phyloP scores from a whole-genome alignment of 108 stramenopile genomes.

The Nannochloropsis oceanica region DNA sequence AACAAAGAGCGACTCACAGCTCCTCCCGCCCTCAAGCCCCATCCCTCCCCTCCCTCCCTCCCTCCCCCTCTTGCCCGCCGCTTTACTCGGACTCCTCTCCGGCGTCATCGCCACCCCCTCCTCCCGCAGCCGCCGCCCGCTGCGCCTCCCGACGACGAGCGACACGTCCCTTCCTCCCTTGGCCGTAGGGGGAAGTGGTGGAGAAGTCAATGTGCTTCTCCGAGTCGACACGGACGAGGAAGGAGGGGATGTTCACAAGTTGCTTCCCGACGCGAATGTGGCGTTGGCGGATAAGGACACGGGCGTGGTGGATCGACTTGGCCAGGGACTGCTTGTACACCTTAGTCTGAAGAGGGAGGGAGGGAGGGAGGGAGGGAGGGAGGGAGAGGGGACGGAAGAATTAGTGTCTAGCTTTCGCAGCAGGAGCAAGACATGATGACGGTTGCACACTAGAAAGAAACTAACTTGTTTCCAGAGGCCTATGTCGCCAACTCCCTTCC shows the following conservation, averaged over 20 bases:
- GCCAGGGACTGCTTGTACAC: slow-evolving; percentile 92
- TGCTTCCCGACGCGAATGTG: slow-evolving; percentile 97
- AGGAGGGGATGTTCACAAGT: slow-evolving; percentile 91
- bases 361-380: neutral
- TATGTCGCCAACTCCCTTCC: too few relatives aligned
- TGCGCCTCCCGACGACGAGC: slow-evolving; percentile 83
- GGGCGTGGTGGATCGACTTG: slow-evolving; percentile 98
- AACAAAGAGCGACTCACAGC: too few relatives aligned
- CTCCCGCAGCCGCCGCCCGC: slow-evolving; percentile 65
- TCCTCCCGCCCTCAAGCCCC: neutral
- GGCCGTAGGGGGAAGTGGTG: slow-evolving; percentile 84
- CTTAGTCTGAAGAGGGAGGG: slow-evolving; percentile 27
- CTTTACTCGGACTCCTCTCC: slow-evolving; percentile 13
- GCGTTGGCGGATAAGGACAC: slow-evolving; percentile 95
- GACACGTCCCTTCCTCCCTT: slow-evolving; percentile 93
- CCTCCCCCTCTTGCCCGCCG: neutral
- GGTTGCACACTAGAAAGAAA: too few relatives aligned
- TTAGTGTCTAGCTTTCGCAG: too few relatives aligned
- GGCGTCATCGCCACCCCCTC: slow-evolving; percentile 69
- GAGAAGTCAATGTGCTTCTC: slow-evolving; percentile 99
- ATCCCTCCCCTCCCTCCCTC: neutral
- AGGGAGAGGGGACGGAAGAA: neutral
- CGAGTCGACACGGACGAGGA: slow-evolving; percentile 87
- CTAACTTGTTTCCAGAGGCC: too few relatives aligned
- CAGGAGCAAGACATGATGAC: too few relatives aligned